phyloP scores from a whole-genome alignment of 805 yeast genomes.

The Ogataea polymorpha region DNA sequence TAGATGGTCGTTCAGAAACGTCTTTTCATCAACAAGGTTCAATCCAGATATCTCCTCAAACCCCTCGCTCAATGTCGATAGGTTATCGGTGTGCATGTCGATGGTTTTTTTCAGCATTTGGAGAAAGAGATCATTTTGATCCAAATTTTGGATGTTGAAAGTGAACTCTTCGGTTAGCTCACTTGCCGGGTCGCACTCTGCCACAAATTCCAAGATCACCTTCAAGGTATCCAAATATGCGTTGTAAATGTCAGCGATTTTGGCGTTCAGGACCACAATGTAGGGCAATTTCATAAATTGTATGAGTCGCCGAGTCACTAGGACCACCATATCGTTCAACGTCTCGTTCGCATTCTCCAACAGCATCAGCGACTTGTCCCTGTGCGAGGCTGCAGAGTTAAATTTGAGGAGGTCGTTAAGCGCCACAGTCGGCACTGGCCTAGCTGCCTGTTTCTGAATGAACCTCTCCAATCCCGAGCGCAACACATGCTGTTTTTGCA shows the following conservation, averaged over 20 bases:
- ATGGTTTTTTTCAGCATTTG: conserved; percentile 55
- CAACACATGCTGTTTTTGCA: conserved; percentile 16
- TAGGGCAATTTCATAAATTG: conserved; percentile 78
- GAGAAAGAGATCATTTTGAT: conserved; percentile 54
- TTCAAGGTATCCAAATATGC: conserved; percentile 69
- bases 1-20: conserved; percentile 71
- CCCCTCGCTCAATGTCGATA: conserved; percentile 79
- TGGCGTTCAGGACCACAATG: conserved; percentile 81
- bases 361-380: conserved; percentile 32
- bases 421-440: conserved; percentile 51
- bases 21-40: conserved; percentile 26
- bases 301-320: conserved; percentile 67
- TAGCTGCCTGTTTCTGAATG: conserved; percentile 53
- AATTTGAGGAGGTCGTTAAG: conserved; percentile 48
- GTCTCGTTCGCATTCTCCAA: conserved; percentile 52
- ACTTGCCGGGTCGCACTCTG: conserved; percentile 10
- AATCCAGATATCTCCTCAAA: conserved; percentile 53
- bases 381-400: conserved; percentile 31
- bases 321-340: conserved; percentile 50
- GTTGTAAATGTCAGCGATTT: conserved; percentile 73
- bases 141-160: conserved; percentile 40
- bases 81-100: conserved; percentile 78
- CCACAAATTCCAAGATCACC: conserved; percentile 40
- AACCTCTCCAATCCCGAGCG: conserved; percentile 44
- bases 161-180: conserved; percentile 14